Conservation (phyloP, 768 basidiomycete species). For the Amanita polypyramis region DNA sequence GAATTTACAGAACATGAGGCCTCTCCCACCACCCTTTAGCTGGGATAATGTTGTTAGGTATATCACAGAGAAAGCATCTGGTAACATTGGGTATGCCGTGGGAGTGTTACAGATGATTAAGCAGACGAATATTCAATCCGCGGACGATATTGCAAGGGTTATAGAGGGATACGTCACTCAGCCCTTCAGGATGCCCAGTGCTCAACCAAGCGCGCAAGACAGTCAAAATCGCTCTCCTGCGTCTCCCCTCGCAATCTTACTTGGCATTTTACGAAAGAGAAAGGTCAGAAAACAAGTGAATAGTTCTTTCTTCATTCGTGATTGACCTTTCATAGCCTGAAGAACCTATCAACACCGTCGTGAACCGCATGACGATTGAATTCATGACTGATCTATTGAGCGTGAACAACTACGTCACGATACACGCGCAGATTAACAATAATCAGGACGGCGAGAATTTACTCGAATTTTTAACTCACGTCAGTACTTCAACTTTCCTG, state of each 20-base stretch:
- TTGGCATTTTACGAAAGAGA: background rate
- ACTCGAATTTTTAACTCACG: background rate
- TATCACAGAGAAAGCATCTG: background rate
- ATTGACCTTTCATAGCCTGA: background rate
- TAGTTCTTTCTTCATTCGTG: background rate
- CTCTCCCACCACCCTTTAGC: no score
- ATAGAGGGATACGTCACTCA: background rate
- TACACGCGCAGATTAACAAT: background rate
- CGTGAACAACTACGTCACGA: background rate
- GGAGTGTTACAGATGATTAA: background rate
- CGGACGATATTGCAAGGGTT: background rate
- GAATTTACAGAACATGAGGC: background rate
- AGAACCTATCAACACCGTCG: background rate
- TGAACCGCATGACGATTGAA: background rate
- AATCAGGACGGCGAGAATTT: background rate
- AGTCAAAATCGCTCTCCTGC: background rate
- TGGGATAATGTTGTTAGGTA: background rate
- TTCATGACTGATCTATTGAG: slow-evolving; percentile 1
- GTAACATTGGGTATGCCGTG: background rate
- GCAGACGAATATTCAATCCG: background rate
- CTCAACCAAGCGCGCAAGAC: background rate
- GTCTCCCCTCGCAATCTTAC: background rate
- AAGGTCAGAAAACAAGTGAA: background rate
- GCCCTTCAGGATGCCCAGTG: background rate
- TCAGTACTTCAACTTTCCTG: background rate